A percentile compares a stretch with the other conserved stretches of the same genome.
These are phyloP conservation scores for Suillus paluster DNA, from an alignment of 768 basidiomycete genomes.

Conservation along the genomic window DNA sequence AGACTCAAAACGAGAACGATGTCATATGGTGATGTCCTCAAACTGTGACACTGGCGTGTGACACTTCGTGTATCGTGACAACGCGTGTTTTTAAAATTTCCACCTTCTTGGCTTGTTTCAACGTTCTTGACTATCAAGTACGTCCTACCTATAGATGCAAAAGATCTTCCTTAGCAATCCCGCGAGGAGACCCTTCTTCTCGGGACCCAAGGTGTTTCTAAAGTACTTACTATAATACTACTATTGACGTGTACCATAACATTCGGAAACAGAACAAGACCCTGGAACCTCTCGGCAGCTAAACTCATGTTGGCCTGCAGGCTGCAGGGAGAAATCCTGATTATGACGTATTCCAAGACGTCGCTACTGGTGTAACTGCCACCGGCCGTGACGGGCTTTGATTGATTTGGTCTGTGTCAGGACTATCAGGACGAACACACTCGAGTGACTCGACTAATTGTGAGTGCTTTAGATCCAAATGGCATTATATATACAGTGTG, in stretches of 20 bases:
- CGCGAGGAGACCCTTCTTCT: neutral
- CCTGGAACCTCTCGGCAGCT: no score
- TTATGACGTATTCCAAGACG: neutral
- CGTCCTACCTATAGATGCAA: neutral
- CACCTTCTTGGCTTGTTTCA: no score
- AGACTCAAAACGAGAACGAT: neutral
- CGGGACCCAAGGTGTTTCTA: neutral
- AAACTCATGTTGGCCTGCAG: no score
- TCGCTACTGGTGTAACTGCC: neutral
- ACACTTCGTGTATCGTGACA: neutral
- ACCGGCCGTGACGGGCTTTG: neutral
- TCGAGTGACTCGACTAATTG: neutral
- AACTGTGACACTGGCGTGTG: neutral
- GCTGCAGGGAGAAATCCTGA: no score
- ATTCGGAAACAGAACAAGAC: neutral
- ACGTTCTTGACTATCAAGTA: neutral
- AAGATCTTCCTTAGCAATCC: neutral
- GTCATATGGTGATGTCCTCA: neutral
- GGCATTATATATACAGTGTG: no score
- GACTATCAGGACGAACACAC: neutral
- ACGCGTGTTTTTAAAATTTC: neutral
- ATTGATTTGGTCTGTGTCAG: neutral
- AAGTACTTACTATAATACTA: neutral
- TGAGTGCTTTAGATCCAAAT: neutral
- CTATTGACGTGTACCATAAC: neutral